phyloP scores from a whole-genome alignment of 306 rosid genomes.

The Lithocarpus polystachyus region DNA sequence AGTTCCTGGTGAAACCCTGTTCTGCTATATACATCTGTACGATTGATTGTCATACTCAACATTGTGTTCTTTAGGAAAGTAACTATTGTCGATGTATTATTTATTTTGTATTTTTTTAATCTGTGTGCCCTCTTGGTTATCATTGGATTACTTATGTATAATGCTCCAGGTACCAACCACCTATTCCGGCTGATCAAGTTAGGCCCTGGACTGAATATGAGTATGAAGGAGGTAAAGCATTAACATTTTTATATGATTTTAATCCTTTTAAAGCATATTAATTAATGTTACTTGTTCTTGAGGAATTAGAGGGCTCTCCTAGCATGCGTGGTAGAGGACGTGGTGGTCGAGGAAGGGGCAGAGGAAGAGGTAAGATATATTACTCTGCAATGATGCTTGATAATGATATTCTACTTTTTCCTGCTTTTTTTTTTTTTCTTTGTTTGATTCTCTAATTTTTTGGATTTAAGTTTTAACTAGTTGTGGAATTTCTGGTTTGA shows the following conservation, averaged over 20 bases:
- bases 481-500: not conserved
- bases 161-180: slow-evolving; percentile 17
- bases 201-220: slow-evolving; percentile 25
- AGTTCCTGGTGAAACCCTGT: not conserved
- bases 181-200: slow-evolving; percentile 27
- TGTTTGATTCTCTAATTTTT: not conserved
- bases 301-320: slow-evolving; percentile 16
- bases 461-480: not conserved
- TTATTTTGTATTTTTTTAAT: not conserved
- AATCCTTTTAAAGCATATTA: not conserved
- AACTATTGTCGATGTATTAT: not conserved
- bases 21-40: not conserved
- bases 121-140: not conserved
- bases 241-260: not conserved
- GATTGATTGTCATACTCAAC: not conserved
- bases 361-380: slow-evolving; percentile 12
- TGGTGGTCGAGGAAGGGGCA: slow-evolving; percentile 25
- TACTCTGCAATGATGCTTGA: not conserved
- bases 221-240: slow-evolving; percentile 18
- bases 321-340: slow-evolving; percentile 22
- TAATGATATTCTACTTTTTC: not conserved
- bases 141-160: not conserved
- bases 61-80: not conserved
- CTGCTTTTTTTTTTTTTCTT: not conserved
- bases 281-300: not conserved